Evolutionary conservation across 139 green algal genomes (phyloP), one percentile per base, ranked within the genome.

Genomic region (Coelastrella sp.): DNA sequence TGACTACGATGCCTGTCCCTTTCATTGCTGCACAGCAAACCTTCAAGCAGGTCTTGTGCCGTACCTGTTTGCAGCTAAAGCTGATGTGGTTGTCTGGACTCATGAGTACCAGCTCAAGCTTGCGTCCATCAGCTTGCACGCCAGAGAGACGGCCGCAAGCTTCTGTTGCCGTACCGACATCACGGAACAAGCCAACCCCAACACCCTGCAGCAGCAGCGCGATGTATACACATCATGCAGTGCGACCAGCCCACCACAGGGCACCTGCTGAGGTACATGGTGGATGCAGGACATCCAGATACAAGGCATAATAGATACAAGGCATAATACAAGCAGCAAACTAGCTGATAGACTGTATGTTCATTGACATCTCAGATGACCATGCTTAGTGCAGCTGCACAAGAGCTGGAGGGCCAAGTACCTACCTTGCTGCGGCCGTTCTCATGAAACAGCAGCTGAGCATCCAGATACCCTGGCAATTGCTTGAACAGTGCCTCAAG

Each of bases 371-470:
- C n/a, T n/a, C n/a, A n/a, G n/a, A n/a, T n/a, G n/a, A n/a, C n/a
- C n/a, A n/a, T n/a, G n/a, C n/a, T n/a, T n/a, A n/a, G n/a, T n/a
- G n/a, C n/a, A 34, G 45, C 45, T 57, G 11, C 45, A 23, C 11
- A 57, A 57, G 45, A 23, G 45, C 45, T 13, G 15, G 45, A 23
- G 45, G n/a, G n/a, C n/a, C n/a, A n/a, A 57, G 15, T 57, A 57
- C 11, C 15, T 57, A 85, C 79, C 81, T 86, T 86, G 81, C 81
- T 86, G 40, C 81, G 68, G 30, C 81, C 81, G n/a, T 81, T 86
- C 45, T 86, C 81, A 40, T 86, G 81, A n/a, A 86, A 86, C 0
- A 86, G 81, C 51, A 86, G 81, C 53, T 80, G 68, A 5, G 68
- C 68, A 41, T 86, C 81, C 32, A 86, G 68, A 35, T 74, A 86